Evolutionary conservation across 2,329 filamentous ascomycete species (phyloP).

Genomic region (Ascosphaera apis): DNA sequence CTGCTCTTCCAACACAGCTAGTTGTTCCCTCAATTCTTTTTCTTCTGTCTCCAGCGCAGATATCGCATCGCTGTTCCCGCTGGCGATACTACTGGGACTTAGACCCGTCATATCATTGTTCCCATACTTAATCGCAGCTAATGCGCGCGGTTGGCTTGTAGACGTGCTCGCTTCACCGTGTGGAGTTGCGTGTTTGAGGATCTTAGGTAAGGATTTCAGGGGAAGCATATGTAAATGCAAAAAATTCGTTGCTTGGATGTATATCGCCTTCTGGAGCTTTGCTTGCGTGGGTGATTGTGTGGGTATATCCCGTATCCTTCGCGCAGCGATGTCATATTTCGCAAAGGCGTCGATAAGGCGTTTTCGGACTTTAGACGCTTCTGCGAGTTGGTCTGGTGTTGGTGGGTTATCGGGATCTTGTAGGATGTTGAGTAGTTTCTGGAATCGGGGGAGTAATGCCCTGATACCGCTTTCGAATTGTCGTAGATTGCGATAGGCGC

Average conservation of each 20-base stretch:
- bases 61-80: constrained; percentile 31
- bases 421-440: constrained; percentile 47
- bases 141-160: constrained; percentile 20
- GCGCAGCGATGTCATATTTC: constrained; percentile 65
- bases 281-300: constrained; percentile 49
- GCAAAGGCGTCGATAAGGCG: constrained; percentile 70
- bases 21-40: constrained; percentile 52
- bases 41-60: constrained; percentile 60
- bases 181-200: constrained; percentile 38
- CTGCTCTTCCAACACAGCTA: constrained; percentile 78
- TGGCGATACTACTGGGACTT: constrained; percentile 28
- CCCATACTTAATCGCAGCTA: constrained; percentile 35
- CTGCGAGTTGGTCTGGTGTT: constrained; percentile 47
- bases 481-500: constrained; percentile 58
- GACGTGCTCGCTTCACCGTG: constrained; percentile 16
- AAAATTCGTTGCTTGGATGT: constrained; percentile 60
- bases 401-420: constrained; percentile 49
- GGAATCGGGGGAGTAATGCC: constrained; percentile 60
- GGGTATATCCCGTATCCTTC: constrained; percentile 56
- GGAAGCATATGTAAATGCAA: constrained; percentile 80
- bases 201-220: constrained; percentile 47
- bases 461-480: constrained; percentile 79
- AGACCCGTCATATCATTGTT: constrained; percentile 25
- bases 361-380: constrained; percentile 76
- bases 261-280: constrained; percentile 57